These are phyloP conservation scores for Phaseolus lunatus DNA, from an alignment of 306 rosid genomes.

Conservation along the genomic window DNA sequence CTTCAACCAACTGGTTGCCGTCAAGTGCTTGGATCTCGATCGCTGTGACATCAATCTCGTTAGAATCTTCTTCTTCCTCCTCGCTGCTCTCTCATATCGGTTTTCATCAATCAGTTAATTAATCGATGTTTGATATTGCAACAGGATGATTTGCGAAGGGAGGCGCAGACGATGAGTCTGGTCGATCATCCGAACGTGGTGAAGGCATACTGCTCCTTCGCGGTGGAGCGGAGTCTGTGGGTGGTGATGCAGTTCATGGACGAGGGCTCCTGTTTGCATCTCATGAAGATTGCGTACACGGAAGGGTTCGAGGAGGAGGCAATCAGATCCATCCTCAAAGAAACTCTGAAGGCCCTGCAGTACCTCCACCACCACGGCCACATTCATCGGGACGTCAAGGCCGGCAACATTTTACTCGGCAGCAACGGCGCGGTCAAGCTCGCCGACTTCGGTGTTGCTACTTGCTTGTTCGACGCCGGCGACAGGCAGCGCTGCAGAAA, in stretches of 20 bases:
- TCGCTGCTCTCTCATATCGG: background rate
- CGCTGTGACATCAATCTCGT: conserved; percentile 84
- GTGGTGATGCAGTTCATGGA: conserved; percentile 94
- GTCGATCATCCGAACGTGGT: conserved; percentile 93
- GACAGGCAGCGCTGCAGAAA: conserved; percentile 91
- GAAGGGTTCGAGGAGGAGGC: conserved; percentile 89
- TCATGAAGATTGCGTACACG: conserved; percentile 84
- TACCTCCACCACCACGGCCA: conserved; percentile 94
- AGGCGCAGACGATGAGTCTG: conserved; percentile 90
- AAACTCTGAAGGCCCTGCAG: conserved; percentile 87
- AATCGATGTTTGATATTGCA: too few relatives aligned
- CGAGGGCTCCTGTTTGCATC: conserved; percentile 93
- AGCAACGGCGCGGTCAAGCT: conserved; percentile 77
- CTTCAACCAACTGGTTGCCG: conserved; percentile 77
- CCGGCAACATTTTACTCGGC: conserved; percentile 88
- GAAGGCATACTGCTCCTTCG: conserved; percentile 82
- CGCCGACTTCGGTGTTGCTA: conserved; percentile 95
- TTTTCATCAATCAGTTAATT: too few relatives aligned
- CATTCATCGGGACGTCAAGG: conserved; percentile 97
- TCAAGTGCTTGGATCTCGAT: conserved; percentile 97
- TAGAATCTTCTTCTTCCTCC: background rate
- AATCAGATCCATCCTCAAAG: conserved; percentile 81
- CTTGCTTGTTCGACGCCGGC: conserved; percentile 90
- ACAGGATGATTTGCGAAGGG: conserved; percentile 43
- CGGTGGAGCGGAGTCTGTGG: conserved; percentile 84